Percentiles rank a stretch among this genome's conserved stretches.
Conservation (phyloP, 2,329 filamentous ascomycete genomes). For the Pyrenophora teres region DNA sequence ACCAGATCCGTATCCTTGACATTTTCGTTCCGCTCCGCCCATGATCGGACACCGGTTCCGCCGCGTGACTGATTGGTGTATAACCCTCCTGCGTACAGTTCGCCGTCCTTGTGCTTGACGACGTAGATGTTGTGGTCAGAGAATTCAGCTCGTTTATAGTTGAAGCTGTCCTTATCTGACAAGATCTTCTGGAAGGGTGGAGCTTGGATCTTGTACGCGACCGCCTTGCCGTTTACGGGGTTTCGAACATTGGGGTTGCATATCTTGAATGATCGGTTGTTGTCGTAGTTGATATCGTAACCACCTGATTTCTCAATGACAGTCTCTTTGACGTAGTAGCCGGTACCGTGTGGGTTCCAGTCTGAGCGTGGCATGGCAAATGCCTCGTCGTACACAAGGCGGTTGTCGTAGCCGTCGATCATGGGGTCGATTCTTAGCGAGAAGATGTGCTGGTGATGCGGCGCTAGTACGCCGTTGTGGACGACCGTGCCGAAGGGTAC, state of each 20-base stretch:
- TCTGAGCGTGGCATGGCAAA: constrained; percentile 63
- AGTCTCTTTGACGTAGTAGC: constrained; percentile 55
- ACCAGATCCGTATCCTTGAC: constrained; percentile 63
- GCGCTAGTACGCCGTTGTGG: constrained; percentile 69
- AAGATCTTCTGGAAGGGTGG: constrained; percentile 58
- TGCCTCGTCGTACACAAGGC: constrained; percentile 58
- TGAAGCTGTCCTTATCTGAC: constrained; percentile 58
- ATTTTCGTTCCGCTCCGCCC: constrained; percentile 58
- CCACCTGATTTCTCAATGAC: constrained; percentile 55
- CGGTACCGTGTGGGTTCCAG: constrained; percentile 61
- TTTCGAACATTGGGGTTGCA: constrained; percentile 53
- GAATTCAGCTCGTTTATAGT: constrained; percentile 64
- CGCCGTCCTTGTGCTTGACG: constrained; percentile 61
- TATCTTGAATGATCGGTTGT: constrained; percentile 57
- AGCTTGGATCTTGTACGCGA: constrained; percentile 57
- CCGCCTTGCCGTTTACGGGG: constrained; percentile 54
- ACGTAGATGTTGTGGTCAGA: constrained; percentile 64
- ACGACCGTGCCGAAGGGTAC: constrained; percentile 72
- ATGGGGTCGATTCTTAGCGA: constrained; percentile 55
- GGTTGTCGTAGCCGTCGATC: constrained; percentile 54
- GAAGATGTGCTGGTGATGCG: constrained; percentile 79
- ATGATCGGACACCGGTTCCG: constrained; percentile 53
- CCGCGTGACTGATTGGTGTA: constrained; percentile 65
- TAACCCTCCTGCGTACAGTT: constrained; percentile 64
- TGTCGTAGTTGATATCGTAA: constrained; percentile 54